Evolutionary conservation across 306 rosid genomes (phyloP).

Genomic region (Betula pendula): DNA sequence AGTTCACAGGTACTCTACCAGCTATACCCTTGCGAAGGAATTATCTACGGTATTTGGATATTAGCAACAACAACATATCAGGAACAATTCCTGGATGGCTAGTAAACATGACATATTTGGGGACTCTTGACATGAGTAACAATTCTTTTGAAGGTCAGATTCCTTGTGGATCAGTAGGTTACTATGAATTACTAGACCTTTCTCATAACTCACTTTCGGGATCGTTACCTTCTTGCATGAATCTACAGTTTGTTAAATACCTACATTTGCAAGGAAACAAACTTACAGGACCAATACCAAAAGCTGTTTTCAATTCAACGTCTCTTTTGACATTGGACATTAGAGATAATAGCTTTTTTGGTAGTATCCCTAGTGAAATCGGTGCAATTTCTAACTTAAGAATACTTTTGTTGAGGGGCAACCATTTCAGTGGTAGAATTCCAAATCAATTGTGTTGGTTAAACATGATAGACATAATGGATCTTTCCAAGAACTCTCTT

Average conservation of each 20-base stretch:
- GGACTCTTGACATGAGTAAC: not conserved
- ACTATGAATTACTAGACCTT: not conserved
- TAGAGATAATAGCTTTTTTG: conserved; percentile 2
- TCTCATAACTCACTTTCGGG: conserved; percentile 11
- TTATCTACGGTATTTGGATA: no score
- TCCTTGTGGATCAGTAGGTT: not conserved
- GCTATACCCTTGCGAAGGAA: no score
- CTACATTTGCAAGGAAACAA: conserved; percentile 1
- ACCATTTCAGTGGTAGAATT: conserved; percentile 6
- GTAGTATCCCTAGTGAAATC: conserved; percentile 2
- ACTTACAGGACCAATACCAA: not conserved
- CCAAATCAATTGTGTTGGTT: conserved; percentile 7
- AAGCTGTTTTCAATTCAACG: not conserved
- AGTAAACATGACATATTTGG: accelerated
- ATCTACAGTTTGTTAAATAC: not conserved
- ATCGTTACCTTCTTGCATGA: conserved; percentile 9
- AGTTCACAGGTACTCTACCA: no score
- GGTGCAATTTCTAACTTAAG: not conserved
- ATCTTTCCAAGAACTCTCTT: conserved; percentile 15
- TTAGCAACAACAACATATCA: not conserved
- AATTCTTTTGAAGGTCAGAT: not conserved
- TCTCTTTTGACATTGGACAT: not conserved
- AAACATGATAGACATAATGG: not conserved
- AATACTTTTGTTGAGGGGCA: not conserved
- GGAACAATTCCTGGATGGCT: not conserved